phyloP scores from a whole-genome alignment of 345 rosid genomes.

The Excoecaria cochinchinensis region DNA sequence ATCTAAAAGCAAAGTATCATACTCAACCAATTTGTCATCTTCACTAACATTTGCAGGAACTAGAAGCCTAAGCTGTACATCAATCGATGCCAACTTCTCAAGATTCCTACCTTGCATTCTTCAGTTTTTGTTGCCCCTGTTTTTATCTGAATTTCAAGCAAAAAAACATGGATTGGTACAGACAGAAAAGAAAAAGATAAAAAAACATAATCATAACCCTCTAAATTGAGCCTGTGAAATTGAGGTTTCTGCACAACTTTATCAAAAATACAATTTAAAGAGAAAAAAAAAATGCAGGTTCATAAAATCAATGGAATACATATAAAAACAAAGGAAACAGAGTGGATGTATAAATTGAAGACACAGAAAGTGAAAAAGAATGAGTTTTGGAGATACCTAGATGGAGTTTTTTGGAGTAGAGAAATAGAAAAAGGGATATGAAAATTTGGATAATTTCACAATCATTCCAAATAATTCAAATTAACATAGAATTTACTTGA shows the following conservation, averaged over 20 bases:
- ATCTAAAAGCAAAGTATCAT: constrained; percentile 91
- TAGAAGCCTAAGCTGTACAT: constrained; percentile 82
- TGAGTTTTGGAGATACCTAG: constrained; percentile 14
- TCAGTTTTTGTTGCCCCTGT: constrained; percentile 4
- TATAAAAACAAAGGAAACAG: neutral
- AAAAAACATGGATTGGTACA: neutral
- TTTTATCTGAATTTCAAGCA: constrained; percentile 20
- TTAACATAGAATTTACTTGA: too few relatives aligned
- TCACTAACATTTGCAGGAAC: constrained; percentile 86
- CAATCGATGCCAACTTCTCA: constrained; percentile 94
- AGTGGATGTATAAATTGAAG: too few relatives aligned
- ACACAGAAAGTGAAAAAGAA: neutral
- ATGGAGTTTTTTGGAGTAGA: neutral
- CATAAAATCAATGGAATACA: neutral
- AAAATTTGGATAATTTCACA: constrained; percentile 17
- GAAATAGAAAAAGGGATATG: constrained; percentile 14
- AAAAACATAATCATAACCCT: constrained; percentile 20
- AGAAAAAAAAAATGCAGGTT: neutral
- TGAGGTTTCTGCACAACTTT: neutral
- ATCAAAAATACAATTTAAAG: neutral
- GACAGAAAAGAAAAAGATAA: neutral
- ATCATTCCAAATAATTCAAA: too few relatives aligned
- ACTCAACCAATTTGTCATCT: constrained; percentile 93
- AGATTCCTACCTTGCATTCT: constrained; percentile 42
- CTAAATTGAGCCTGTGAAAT: constrained; percentile 4